Evolutionary conservation across 441 rosid genomes (phyloP), one percentile per base, ranked within the genome.

Genomic region (Macaranga tanarius): DNA sequence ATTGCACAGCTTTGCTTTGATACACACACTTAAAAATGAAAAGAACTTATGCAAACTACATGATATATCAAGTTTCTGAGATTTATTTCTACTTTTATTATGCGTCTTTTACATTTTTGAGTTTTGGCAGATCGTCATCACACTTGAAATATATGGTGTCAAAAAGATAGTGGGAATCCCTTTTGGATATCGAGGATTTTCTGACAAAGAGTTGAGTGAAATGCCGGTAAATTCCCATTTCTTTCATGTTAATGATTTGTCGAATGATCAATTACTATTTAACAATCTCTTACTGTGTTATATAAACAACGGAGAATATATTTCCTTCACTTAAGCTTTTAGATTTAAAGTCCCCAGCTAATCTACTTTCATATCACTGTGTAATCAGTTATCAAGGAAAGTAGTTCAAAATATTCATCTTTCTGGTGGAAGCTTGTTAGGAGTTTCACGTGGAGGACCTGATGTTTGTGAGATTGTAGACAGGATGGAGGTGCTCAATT

Each of bases 371-470:
- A 48, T 62, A 65, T 51, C 73, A 56, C 62, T 74, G 75, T 76
- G 51, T 80, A 67, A 65, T 85, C 73, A 92, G 99, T 85, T 95
- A 67, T 95, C 95, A 6, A 84, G 98, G 78, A 91, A 87, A 84
- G 99, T 95, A 20, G 98, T 95, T 75, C 98, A 91, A 71, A 95
- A 95, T 69, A 74, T 95, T 73, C 98, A 95, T 86, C 92, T 95
- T 42, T 92, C 97, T 70, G 99, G 98, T 73, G 99, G 98, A 86
- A 95, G 98, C 83, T 86, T 92, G 83, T 82, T 95, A 58, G 99
- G 99, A 78, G 99, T 95, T 84, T 95, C 99, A 67, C 97, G 99
- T n/a, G 99, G 99, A 73, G 95, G 87, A 2, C 98, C 99, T 7
- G 50, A 80, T 71, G 88, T 90, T 1, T 79, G 88, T 67, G 88